Evolutionary conservation across 75 land plant genomes (phyloP), one percentile per base, ranked within the genome.

Genomic region (Sequoiadendron giganteum): DNA sequence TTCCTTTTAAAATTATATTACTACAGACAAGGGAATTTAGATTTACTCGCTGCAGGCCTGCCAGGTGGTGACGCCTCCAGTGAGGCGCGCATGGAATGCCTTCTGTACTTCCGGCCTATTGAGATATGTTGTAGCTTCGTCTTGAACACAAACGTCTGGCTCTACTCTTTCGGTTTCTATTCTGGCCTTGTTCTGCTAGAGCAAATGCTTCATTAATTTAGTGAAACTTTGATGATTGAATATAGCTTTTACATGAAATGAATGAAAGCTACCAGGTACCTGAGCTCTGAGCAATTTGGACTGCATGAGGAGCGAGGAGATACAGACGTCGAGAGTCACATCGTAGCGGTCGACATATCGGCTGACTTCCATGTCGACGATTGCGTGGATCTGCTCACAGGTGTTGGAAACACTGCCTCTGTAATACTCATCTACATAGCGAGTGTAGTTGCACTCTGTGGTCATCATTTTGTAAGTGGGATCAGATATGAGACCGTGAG

Each of bases 61-160:
- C 99, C 99, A 98, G 21, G 32, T 86, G 52, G 79, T 89, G 28
- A 89, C 72, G 40, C 92, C 89, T 52, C 92, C 92, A 28, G 92
- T 87, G 45, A 93, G 92, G 43, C 92, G 95, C 5, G 98, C 96
- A 93, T 96, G 97, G 43, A 98, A 91, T 48, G 99, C 97, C 52
- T 89, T 87, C 88, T 94, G 97, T 38, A 98, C 99, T 75, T 98
- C 98, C 36, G 87, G 90, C 70, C 97, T 86, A 87, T 98, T 98
- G 58, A 98, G 87, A 88, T 98, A 98, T 56, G 87, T 92, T 21
- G 88, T 89, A 0, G 95, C 93, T 88, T 93, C 92, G 89, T 95
- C 96, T 82, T 95, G 94, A 47, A 93, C 93, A 47, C 95, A 95
- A 5, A 95, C 96, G 87, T 95, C 96, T 39, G 93, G 56, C 0